A percentile compares a stretch with the other conserved stretches of the same genome.
Conservation (phyloP, 768 basidiomycete genomes). For the Gloeopeniophorella convolvens region DNA sequence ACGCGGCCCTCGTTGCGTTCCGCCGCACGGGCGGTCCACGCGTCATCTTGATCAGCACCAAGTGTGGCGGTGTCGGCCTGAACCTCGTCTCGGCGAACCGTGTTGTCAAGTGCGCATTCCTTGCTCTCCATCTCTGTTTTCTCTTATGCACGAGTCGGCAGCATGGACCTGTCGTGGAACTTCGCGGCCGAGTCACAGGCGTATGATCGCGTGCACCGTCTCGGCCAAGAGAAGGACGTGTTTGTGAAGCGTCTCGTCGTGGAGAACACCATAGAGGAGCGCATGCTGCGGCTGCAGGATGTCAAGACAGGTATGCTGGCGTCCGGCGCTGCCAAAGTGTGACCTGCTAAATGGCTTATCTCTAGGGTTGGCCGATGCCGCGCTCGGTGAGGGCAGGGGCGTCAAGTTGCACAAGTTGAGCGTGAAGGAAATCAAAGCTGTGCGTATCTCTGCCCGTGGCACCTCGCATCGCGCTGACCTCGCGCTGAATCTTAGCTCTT, state of each 20-base stretch:
- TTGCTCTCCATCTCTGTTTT: neutral
- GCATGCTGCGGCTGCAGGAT: slow-evolving; percentile 65
- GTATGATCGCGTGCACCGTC: slow-evolving; percentile 52
- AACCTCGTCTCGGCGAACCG: slow-evolving; percentile 66
- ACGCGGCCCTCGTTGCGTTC: slow-evolving; percentile 45
- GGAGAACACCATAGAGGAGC: slow-evolving; percentile 67
- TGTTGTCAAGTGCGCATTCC: slow-evolving; percentile 49
- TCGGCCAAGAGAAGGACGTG: slow-evolving; percentile 65
- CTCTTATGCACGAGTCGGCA: slow-evolving; percentile 21
- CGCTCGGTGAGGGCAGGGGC: slow-evolving; percentile 62
- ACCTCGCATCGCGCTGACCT: neutral
- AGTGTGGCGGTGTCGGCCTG: slow-evolving; percentile 61
- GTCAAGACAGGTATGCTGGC: slow-evolving; percentile 46
- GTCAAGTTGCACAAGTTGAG: slow-evolving; percentile 57
- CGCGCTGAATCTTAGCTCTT: slow-evolving; percentile 23
- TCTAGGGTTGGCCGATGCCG: slow-evolving; percentile 59
- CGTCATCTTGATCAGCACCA: slow-evolving; percentile 62
- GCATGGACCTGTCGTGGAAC: slow-evolving; percentile 72
- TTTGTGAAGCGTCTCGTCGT: slow-evolving; percentile 63
- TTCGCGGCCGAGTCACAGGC: slow-evolving; percentile 68
- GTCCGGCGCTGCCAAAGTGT: neutral
- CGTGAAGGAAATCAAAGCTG: slow-evolving; percentile 62
- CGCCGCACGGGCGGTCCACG: slow-evolving; percentile 50
- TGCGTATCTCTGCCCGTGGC: slow-evolving; percentile 27
- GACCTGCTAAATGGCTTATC: neutral